Evolutionary conservation across 1,284 basidiomycete species (phyloP).

Genomic region (Blastosporella zonata): DNA sequence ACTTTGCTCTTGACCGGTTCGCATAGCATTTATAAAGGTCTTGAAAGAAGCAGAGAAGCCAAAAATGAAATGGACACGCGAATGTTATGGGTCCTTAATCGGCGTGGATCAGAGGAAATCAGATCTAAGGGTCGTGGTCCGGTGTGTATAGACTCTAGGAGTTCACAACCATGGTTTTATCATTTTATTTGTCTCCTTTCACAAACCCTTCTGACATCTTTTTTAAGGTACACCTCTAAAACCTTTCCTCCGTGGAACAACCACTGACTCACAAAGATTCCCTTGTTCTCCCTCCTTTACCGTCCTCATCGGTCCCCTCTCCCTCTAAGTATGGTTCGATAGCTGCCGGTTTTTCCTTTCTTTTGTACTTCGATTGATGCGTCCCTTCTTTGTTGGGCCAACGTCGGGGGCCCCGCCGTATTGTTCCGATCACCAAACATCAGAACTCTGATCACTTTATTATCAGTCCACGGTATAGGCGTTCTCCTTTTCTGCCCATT

Average conservation of each 20-base stretch:
- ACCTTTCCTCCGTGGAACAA: constrained; percentile 25
- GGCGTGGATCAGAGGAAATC: constrained; percentile 58
- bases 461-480: background rate
- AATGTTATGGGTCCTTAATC: constrained; percentile 51
- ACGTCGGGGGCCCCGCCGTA: constrained; percentile 28
- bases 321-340: constrained; percentile 4
- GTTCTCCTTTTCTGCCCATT: background rate
- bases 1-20: constrained; percentile 34
- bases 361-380: constrained; percentile 19
- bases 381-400: constrained; percentile 20
- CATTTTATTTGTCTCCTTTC: constrained; percentile 33
- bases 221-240: constrained; percentile 35
- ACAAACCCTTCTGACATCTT: constrained; percentile 31
- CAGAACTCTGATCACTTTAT: constrained; percentile 9
- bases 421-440: constrained; percentile 34
- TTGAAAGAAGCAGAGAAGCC: constrained; percentile 38
- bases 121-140: constrained; percentile 56
- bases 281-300: constrained; percentile 2
- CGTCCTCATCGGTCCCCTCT: background rate
- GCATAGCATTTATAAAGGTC: constrained; percentile 46
- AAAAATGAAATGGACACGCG: constrained; percentile 48
- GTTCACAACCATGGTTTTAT: constrained; percentile 33
- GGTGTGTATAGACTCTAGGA: constrained; percentile 44
- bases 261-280: constrained; percentile 12
- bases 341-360: constrained; percentile 2